These are phyloP conservation scores for Blastobotrys ciferrii DNA, from an alignment of 1,139 yeast genomes.

Conservation along the genomic window DNA sequence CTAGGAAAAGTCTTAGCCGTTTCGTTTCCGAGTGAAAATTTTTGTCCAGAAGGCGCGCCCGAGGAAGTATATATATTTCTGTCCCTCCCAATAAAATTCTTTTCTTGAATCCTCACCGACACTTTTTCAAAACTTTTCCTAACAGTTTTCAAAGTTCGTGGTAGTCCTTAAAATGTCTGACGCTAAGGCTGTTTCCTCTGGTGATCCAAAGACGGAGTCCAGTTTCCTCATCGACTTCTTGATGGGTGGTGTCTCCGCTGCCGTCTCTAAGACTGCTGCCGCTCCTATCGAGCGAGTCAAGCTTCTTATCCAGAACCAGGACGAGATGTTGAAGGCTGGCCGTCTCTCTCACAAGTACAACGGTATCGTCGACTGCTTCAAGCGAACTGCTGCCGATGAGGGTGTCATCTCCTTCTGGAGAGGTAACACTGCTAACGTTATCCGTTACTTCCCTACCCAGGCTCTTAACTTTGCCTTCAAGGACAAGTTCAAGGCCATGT, in stretches of 20 bases:
- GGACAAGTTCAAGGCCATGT: conserved; percentile 80
- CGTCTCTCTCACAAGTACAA: conserved; percentile 63
- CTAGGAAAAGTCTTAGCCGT: background rate
- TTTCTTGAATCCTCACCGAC: background rate
- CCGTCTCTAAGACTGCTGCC: conserved; percentile 80
- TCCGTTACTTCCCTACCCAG: conserved; percentile 75
- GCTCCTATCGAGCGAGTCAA: conserved; percentile 84
- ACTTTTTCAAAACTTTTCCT: background rate
- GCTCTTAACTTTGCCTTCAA: conserved; percentile 83
- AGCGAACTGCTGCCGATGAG: conserved; percentile 69
- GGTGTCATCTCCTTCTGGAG: conserved; percentile 75
- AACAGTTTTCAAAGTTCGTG: background rate
- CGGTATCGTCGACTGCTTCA: conserved; percentile 72
- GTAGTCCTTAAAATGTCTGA: background rate
- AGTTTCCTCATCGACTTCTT: conserved; percentile 56
- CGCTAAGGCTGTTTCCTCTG: too few relatives aligned
- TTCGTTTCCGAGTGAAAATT: background rate
- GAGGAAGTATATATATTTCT: background rate
- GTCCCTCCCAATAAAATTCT: background rate
- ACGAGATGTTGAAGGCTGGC: conserved; percentile 80
- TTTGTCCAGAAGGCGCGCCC: background rate
- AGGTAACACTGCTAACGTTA: conserved; percentile 83
- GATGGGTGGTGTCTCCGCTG: conserved; percentile 86
- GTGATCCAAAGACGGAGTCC: background rate
- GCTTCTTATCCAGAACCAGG: conserved; percentile 79